Percentiles rank a stretch among this genome's conserved stretches.
These are phyloP conservation scores for Mentha longifolia DNA, from an alignment of 257 asterid genomes.

Conservation along the genomic window DNA sequence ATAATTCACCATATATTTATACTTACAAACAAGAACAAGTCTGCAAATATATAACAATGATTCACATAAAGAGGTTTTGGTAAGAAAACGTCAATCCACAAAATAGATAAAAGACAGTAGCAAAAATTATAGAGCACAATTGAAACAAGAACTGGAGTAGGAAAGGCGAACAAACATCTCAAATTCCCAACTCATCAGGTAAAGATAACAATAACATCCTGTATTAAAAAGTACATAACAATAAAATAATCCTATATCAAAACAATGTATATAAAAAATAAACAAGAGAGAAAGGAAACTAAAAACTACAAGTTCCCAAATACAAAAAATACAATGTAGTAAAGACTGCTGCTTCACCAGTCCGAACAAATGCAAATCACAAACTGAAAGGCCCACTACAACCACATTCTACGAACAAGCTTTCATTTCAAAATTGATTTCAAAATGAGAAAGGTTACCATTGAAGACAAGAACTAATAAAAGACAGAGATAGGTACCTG, in stretches of 20 bases:
- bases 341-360: not conserved
- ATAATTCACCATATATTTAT: constrained; percentile 11
- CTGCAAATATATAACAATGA: constrained; percentile 7
- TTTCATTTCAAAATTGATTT: constrained; percentile 6
- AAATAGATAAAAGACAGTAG: too few relatives aligned
- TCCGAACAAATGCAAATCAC: not conserved
- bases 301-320: not conserved
- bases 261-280: not conserved
- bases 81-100: too few relatives aligned
- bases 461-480: constrained; percentile 24
- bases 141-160: too few relatives aligned
- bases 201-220: not conserved
- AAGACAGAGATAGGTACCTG: constrained; percentile 62
- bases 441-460: constrained; percentile 7
- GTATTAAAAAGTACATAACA: not conserved
- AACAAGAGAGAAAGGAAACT: too few relatives aligned
- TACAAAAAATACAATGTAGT: not conserved
- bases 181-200: not conserved
- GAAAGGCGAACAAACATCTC: not conserved
- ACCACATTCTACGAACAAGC: constrained; percentile 24
- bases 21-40: not conserved
- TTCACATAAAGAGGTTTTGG: not conserved
- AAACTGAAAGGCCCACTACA: constrained; percentile 9
- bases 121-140: too few relatives aligned
- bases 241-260: too few relatives aligned